Conservation (phyloP, 2,329 filamentous ascomycete species). For the Scortechinia acanthostroma region DNA sequence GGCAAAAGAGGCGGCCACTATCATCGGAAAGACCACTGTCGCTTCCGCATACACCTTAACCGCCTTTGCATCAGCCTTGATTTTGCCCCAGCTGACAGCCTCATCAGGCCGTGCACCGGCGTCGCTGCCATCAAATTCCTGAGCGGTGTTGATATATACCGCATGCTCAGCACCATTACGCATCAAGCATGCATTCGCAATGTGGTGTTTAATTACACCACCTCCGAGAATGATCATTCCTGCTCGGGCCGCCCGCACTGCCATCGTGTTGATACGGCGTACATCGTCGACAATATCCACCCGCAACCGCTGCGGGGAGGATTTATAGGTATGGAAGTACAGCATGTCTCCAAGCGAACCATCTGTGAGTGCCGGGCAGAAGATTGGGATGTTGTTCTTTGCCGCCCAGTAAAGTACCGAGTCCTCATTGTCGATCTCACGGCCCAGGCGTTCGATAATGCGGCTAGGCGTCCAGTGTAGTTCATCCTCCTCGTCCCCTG, state of each 20-base stretch:
- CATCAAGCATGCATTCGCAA: conserved; percentile 96
- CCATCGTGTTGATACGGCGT: conserved; percentile 82
- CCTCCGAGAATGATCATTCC: conserved; percentile 95
- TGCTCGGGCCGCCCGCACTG: conserved; percentile 76
- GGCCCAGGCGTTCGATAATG: conserved; percentile 80
- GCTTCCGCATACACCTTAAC: conserved; percentile 61
- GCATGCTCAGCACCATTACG: conserved; percentile 93
- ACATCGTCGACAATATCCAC: conserved; percentile 94
- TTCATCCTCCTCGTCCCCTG: conserved; percentile 41
- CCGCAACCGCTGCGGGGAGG: conserved; percentile 72
- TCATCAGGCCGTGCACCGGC: conserved; percentile 91
- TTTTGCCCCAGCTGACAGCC: conserved; percentile 97
- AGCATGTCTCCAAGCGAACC: conserved; percentile 95
- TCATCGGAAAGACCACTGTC: neutral
- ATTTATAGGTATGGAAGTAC: conserved; percentile 94
- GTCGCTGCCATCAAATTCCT: conserved; percentile 96
- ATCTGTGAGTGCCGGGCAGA: conserved; percentile 92
- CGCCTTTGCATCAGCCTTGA: conserved; percentile 77
- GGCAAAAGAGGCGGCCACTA: neutral
- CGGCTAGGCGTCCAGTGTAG: conserved; percentile 91
- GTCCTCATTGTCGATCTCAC: conserved; percentile 86
- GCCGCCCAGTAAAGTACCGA: conserved; percentile 97
- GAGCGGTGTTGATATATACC: conserved; percentile 94
- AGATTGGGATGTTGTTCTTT: conserved; percentile 93
- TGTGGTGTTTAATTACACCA: conserved; percentile 95